Evolutionary conservation across 2,329 filamentous ascomycete genomes (phyloP).

Genomic region (Gyromitra esculenta): DNA sequence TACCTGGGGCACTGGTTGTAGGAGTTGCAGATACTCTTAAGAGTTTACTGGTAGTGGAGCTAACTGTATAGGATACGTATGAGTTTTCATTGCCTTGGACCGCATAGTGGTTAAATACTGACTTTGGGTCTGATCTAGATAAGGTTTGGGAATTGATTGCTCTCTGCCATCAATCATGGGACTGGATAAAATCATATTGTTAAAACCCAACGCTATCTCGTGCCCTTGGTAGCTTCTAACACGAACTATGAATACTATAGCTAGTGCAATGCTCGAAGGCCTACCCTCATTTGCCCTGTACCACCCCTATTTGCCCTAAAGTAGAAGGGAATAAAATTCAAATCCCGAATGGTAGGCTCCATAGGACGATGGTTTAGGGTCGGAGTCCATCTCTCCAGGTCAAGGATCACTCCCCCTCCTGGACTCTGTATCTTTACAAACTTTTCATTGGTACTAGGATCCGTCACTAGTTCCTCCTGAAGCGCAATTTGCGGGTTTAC

Average conservation of each 20-base stretch:
- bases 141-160: too few relatives aligned
- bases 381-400: not conserved
- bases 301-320: constrained; percentile 28
- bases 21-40: too few relatives aligned
- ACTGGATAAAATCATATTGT: too few relatives aligned
- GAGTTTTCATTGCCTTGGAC: too few relatives aligned
- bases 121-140: too few relatives aligned
- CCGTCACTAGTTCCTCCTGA: not conserved
- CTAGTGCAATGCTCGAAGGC: constrained; percentile 3
- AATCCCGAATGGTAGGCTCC: not conserved
- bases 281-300: constrained; percentile 17
- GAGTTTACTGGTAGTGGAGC: too few relatives aligned
- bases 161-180: too few relatives aligned
- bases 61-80: too few relatives aligned
- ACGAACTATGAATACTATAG: not conserved
- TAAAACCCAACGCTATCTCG: too few relatives aligned
- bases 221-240: not conserved
- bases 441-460: constrained; percentile 15
- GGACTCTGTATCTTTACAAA: constrained; percentile 19
- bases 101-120: too few relatives aligned
- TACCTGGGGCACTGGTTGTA: too few relatives aligned
- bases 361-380: too few relatives aligned
- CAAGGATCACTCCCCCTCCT: not conserved
- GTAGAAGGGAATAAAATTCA: constrained; percentile 23
- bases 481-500: not conserved